phyloP scores from a whole-genome alignment of 768 basidiomycete species.

The Leccinum fibrillosum region DNA sequence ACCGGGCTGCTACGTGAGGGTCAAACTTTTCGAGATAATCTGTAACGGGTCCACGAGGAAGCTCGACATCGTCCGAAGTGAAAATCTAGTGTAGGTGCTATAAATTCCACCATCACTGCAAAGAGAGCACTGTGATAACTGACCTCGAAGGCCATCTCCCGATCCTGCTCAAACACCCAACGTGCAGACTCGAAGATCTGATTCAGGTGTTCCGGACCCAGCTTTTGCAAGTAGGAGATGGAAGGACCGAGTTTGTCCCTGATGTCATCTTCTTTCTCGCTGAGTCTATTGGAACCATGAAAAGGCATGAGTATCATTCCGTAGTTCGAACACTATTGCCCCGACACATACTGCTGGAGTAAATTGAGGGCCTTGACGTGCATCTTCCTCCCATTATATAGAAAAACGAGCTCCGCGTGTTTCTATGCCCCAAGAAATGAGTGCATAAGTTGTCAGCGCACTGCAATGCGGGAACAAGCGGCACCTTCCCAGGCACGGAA shows the following conservation, averaged over 20 bases:
- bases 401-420: slow-evolving; percentile 83
- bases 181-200: slow-evolving; percentile 78
- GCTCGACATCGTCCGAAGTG: slow-evolving; percentile 89
- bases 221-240: slow-evolving; percentile 85
- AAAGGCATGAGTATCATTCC: background rate
- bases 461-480: background rate
- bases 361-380: slow-evolving; percentile 83
- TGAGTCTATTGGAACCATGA: slow-evolving; percentile 50
- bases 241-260: slow-evolving; percentile 82
- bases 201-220: slow-evolving; percentile 77
- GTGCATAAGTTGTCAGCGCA: background rate
- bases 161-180: slow-evolving; percentile 82
- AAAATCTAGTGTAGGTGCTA: slow-evolving; percentile 62
- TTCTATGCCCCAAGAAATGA: slow-evolving; percentile 49
- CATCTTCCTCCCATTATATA: slow-evolving; percentile 96
- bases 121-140: background rate
- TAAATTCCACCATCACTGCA: background rate
- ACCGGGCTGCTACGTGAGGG: slow-evolving; percentile 66
- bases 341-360: slow-evolving; percentile 68
- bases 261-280: slow-evolving; percentile 71
- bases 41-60: slow-evolving; percentile 74
- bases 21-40: slow-evolving; percentile 75
- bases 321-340: background rate
- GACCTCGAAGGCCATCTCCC: slow-evolving; percentile 75
- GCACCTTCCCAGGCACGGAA: background rate